A percentile compares a stretch with the other conserved stretches of the same genome.
Conservation (phyloP, 257 asterid species). For the Fraxinus quadrangulata region DNA sequence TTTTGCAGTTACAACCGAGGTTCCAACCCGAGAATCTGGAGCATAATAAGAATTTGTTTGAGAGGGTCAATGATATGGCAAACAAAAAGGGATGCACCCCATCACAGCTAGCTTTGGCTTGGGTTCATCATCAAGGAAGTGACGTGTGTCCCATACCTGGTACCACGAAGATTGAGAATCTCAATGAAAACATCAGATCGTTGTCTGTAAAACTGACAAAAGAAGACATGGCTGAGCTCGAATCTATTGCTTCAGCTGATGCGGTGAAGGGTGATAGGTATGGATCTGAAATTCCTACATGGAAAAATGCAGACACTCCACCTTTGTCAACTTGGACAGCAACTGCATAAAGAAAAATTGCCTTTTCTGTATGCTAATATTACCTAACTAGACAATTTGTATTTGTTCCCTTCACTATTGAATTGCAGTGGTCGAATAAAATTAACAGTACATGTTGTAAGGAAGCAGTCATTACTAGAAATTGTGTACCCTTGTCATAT, state of each 20-base stretch:
- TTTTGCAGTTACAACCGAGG: not conserved
- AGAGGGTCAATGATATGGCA: slow-evolving; percentile 27
- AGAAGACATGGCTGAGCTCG: slow-evolving; percentile 40
- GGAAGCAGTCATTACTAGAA: not conserved
- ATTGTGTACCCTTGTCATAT: too few relatives aligned
- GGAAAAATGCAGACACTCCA: slow-evolving; percentile 37
- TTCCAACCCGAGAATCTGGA: not conserved
- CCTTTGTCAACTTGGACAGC: slow-evolving; percentile 30
- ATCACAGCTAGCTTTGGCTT: slow-evolving; percentile 40
- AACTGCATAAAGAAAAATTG: not conserved
- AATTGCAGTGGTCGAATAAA: not conserved
- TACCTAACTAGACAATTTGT: not conserved
- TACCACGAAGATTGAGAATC: slow-evolving; percentile 32
- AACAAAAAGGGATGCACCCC: slow-evolving; percentile 38
- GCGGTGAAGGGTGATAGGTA: slow-evolving; percentile 40
- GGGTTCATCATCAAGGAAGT: slow-evolving; percentile 41
- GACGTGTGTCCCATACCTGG: slow-evolving; percentile 37
- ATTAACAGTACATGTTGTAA: not conserved
- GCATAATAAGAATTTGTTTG: not conserved
- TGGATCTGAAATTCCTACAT: slow-evolving; percentile 15
- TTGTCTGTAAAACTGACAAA: slow-evolving; percentile 33
- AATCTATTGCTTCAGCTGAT: slow-evolving; percentile 32
- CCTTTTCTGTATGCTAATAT: not conserved
- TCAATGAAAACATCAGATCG: slow-evolving; percentile 35
- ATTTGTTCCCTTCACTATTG: not conserved